Evolutionary conservation across 768 basidiomycete genomes (phyloP).

Genomic region (Phaffia tasmanica): DNA sequence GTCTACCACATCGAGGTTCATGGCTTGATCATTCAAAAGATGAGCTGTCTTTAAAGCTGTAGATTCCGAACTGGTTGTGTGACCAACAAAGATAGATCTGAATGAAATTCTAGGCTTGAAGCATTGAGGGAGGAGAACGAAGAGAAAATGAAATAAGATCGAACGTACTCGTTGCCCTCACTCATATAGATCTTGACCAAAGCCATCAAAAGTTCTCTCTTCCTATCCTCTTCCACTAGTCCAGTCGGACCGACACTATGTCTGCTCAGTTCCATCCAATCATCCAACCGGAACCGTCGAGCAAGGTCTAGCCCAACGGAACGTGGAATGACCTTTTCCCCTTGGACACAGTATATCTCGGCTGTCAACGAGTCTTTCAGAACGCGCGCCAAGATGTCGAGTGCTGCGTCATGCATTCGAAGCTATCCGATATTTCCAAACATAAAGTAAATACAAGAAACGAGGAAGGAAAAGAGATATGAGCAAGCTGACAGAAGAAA

Average conservation of each 20-base stretch:
- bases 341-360: slow-evolving; percentile 72
- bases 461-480: slow-evolving; percentile 1
- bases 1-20: slow-evolving; percentile 63
- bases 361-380: slow-evolving; percentile 66
- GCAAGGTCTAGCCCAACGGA: slow-evolving; percentile 49
- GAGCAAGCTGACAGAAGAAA: background rate
- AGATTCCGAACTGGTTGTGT: slow-evolving; percentile 42
- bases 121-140: background rate
- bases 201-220: slow-evolving; percentile 53
- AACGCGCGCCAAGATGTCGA: slow-evolving; percentile 56
- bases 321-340: slow-evolving; percentile 59
- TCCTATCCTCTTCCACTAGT: slow-evolving; percentile 45
- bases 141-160: background rate
- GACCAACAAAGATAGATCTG: background rate
- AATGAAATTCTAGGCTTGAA: background rate
- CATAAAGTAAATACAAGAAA: background rate
- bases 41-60: slow-evolving; percentile 53
- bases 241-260: slow-evolving; percentile 35
- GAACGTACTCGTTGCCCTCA: slow-evolving; percentile 49
- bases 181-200: slow-evolving; percentile 73
- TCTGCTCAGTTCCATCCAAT: slow-evolving; percentile 46
- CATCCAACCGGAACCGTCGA: slow-evolving; percentile 45
- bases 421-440: slow-evolving; percentile 38
- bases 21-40: slow-evolving; percentile 67
- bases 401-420: slow-evolving; percentile 52